Percentiles rank a stretch among this genome's conserved stretches.
phyloP scores from a whole-genome alignment of 2,329 filamentous ascomycete genomes.

The Cladosporium sp. region DNA sequence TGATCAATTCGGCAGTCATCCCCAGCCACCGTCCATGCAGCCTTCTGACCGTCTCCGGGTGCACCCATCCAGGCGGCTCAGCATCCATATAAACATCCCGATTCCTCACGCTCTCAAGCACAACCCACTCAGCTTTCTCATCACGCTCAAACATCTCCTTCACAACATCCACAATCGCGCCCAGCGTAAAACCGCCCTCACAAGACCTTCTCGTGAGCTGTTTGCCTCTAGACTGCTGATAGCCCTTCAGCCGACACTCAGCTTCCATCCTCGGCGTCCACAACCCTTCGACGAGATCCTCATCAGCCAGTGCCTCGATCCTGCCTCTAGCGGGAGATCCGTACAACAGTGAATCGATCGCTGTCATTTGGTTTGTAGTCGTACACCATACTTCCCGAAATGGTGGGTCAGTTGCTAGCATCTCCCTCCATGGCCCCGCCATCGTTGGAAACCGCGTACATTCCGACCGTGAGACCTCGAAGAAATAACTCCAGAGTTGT shows the following conservation, averaged over 20 bases:
- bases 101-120: background rate
- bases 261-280: conserved; percentile 1
- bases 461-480: background rate
- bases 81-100: background rate
- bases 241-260: background rate
- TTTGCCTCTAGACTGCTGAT: background rate
- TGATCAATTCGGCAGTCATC: too few species aligned
- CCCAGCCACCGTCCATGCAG: too few species aligned
- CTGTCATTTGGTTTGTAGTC: background rate
- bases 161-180: background rate
- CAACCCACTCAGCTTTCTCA: background rate
- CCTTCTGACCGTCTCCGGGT: too few species aligned
- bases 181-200: background rate
- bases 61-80: too few species aligned
- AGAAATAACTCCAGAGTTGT: background rate
- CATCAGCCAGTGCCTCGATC: background rate
- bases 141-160: background rate
- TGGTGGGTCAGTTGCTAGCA: background rate
- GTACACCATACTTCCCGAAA: background rate
- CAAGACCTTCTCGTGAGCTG: background rate
- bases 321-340: background rate
- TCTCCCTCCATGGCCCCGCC: background rate
- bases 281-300: background rate
- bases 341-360: background rate
- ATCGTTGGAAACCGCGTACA: background rate